phyloP scores from a whole-genome alignment of 371 early-diverging fungal species.

The Rhizopus sp. region DNA sequence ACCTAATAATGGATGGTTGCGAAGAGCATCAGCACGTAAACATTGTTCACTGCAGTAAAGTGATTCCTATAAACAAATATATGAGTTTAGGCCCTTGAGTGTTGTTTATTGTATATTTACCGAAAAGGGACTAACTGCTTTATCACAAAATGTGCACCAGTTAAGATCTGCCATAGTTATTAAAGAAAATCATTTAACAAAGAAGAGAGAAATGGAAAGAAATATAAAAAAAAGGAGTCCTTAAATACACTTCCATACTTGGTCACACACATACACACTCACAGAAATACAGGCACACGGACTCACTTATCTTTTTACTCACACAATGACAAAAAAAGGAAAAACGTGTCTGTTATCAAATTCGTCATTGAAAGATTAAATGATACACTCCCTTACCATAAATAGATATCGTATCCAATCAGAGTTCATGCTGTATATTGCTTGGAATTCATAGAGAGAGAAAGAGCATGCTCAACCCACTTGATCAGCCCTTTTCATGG shows the following conservation, averaged over 20 bases:
- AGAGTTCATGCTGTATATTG: slow-evolving; percentile 1
- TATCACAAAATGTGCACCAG: slow-evolving; percentile 48
- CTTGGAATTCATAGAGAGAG: slow-evolving; percentile 1
- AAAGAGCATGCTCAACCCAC: slow-evolving; percentile 62
- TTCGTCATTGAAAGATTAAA: slow-evolving; percentile 5
- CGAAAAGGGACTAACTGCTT: slow-evolving; percentile 38
- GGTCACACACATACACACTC: too few relatives aligned
- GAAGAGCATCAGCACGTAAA: slow-evolving; percentile 34
- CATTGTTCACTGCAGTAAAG: slow-evolving; percentile 45
- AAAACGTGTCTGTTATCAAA: slow-evolving; percentile 8
- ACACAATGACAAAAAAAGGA: neutral
- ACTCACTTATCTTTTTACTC: neutral
- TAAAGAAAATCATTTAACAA: slow-evolving; percentile 1
- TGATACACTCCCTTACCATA: too few relatives aligned
- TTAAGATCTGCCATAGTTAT: slow-evolving; percentile 33
- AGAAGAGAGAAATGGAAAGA: neutral
- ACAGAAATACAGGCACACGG: neutral
- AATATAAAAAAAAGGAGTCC: too few relatives aligned
- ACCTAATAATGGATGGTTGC: slow-evolving; percentile 37
- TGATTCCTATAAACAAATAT: slow-evolving; percentile 25
- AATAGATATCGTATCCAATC: neutral
- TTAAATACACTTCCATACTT: too few relatives aligned
- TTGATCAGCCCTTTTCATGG: slow-evolving; percentile 89
- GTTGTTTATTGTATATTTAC: slow-evolving; percentile 22
- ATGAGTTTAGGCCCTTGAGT: too few relatives aligned